A percentile compares a stretch with the other conserved stretches of the same genome.
phyloP scores from a whole-genome alignment of 345 rosid genomes.

The Bruguiera parviflora region DNA sequence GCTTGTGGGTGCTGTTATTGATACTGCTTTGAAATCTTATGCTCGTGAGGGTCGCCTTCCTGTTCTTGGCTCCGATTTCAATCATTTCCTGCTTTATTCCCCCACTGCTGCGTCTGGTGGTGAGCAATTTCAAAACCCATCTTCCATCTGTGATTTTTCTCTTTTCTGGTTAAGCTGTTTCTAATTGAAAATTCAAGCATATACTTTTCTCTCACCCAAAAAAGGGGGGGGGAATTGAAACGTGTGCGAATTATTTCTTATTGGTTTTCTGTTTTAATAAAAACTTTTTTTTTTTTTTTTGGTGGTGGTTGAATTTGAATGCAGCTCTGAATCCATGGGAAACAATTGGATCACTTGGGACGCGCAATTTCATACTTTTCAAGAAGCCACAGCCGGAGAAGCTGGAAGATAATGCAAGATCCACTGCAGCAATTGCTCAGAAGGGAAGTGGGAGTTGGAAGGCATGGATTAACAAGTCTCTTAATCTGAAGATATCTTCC shows the following conservation, averaged over 20 bases:
- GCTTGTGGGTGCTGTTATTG: constrained; percentile 72
- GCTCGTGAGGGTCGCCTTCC: constrained; percentile 98
- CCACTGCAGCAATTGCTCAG: constrained; percentile 38
- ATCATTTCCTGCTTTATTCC: constrained; percentile 71
- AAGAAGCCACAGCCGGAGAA: constrained; percentile 65
- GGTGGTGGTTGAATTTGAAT: constrained; percentile 7
- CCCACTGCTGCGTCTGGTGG: constrained; percentile 57
- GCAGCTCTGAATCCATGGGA: constrained; percentile 77
- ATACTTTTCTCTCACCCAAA: too few species aligned
- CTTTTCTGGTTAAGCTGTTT: not conserved
- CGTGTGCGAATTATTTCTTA: too few species aligned
- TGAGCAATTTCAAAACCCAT: constrained; percentile 17
- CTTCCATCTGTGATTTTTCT: not conserved
- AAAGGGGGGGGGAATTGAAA: too few species aligned
- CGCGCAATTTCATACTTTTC: constrained; percentile 84
- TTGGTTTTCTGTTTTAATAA: not conserved
- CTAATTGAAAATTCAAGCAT: too few species aligned
- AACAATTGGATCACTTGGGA: constrained; percentile 71
- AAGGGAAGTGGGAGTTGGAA: constrained; percentile 75
- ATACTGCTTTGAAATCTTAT: constrained; percentile 71
- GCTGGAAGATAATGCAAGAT: constrained; percentile 24
- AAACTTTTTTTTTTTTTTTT: too few species aligned
- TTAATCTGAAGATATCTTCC: constrained; percentile 60
- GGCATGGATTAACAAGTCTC: constrained; percentile 90
- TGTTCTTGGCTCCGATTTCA: constrained; percentile 71